Evolutionary conservation across 2,329 filamentous ascomycete species (phyloP).

Genomic region (Sporothrix sp.): DNA sequence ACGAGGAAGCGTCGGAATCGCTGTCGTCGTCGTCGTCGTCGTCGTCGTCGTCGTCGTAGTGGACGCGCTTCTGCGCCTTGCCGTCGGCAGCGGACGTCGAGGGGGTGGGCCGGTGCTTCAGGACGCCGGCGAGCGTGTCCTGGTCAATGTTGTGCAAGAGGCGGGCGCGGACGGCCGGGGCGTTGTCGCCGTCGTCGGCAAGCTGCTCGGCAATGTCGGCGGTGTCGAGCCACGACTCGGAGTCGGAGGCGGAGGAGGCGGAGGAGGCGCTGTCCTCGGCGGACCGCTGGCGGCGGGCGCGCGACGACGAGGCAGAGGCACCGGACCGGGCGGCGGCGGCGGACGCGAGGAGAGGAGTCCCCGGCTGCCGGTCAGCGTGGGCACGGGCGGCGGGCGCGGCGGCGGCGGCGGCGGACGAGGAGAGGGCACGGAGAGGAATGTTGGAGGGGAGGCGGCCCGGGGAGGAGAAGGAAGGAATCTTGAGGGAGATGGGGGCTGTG

Average conservation of each 20-base stretch:
- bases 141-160: slow-evolving; percentile 57
- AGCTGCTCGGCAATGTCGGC: slow-evolving; percentile 91
- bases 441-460: slow-evolving; percentile 64
- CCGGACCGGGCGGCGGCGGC: slow-evolving; percentile 19
- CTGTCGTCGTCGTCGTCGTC: slow-evolving; percentile 21
- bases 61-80: slow-evolving; percentile 50
- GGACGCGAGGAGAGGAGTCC: slow-evolving; percentile 38
- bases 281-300: slow-evolving; percentile 24
- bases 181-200: slow-evolving; percentile 61
- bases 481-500: slow-evolving; percentile 68
- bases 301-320: not conserved
- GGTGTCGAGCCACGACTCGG: slow-evolving; percentile 76
- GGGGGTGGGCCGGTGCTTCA: slow-evolving; percentile 31
- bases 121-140: slow-evolving; percentile 44
- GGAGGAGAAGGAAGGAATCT: slow-evolving; percentile 64
- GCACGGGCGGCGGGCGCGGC: slow-evolving; percentile 25
- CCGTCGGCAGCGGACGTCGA: not conserved
- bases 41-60: slow-evolving; percentile 46
- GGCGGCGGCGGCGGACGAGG: slow-evolving; percentile 8
- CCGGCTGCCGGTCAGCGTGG: slow-evolving; percentile 24
- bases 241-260: slow-evolving; percentile 33
- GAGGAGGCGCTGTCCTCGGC: slow-evolving; percentile 16
- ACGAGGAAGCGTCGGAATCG: slow-evolving; percentile 43
- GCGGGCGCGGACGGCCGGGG: slow-evolving; percentile 55
- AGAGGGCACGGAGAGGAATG: slow-evolving; percentile 75